Evolutionary conservation across 768 basidiomycete species (phyloP).

Genomic region (Tylopilus vinaceipallidus): DNA sequence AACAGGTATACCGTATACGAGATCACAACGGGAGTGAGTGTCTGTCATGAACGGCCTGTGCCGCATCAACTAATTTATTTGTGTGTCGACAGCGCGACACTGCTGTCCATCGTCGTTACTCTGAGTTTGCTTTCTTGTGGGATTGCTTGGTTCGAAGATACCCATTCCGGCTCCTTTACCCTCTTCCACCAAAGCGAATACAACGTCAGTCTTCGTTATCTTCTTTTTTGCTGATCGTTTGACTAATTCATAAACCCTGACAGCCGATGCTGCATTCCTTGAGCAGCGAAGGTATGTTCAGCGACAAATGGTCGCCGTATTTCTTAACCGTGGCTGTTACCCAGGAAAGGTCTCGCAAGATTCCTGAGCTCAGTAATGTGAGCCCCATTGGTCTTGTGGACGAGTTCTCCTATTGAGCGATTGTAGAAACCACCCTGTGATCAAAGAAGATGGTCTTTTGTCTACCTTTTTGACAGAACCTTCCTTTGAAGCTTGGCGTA

Average conservation of each 20-base stretch:
- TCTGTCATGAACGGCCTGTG: conserved; percentile 1
- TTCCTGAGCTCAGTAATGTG: conserved; percentile 79
- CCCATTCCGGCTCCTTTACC: conserved; percentile 88
- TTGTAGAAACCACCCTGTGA: conserved; percentile 84
- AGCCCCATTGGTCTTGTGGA: conserved; percentile 24
- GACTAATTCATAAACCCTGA: conserved; percentile 8
- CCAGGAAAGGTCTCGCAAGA: conserved; percentile 75
- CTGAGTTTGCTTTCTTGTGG: conserved; percentile 90
- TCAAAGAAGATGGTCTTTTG: conserved; percentile 84
- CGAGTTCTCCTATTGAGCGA: not conserved
- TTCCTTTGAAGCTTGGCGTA: conserved; percentile 87
- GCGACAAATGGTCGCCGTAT: not conserved
- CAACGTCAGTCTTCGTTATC: conserved; percentile 57
- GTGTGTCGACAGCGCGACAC: conserved; percentile 49
- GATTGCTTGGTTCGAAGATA: conserved; percentile 84
- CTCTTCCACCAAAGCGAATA: conserved; percentile 89
- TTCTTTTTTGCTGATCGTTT: not conserved
- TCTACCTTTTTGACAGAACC: conserved; percentile 79
- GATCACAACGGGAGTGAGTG: conserved; percentile 69
- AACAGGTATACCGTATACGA: conserved; percentile 87
- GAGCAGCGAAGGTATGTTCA: conserved; percentile 76
- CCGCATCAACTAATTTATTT: conserved; percentile 6
- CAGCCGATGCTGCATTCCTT: conserved; percentile 86
- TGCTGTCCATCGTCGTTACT: conserved; percentile 82
- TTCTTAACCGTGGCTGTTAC: not conserved